Base-by-base conservation (phyloP, 2,329 filamentous ascomycete species). In the Exophiala mesophila region DNA sequence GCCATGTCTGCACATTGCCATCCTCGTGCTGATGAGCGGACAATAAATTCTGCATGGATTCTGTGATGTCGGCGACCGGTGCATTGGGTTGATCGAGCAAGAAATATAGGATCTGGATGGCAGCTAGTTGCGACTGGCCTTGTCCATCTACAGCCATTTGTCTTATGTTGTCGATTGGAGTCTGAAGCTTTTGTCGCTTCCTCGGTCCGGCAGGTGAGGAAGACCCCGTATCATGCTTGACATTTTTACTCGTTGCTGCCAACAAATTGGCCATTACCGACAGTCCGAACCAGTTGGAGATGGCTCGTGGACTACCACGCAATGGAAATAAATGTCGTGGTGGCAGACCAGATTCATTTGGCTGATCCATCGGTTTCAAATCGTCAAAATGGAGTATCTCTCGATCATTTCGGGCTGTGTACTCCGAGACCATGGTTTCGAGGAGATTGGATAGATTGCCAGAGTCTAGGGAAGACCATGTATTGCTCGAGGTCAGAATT, bases 341-440 rank as follows among this genome's bases (percentile, higher is more conserved):
- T n/a, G 66, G 57, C 9, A 75, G 63, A 10, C 63, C 63, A 15
- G 36, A 36, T 6, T 45, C 44, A 33, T 41, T 49, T 23, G 34
- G 38, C 18, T 35, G 44, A 23, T 54, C 49, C 59, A 58, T 68
- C 57, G 85, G 84, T 1, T 72, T 67, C 18, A 96, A 60, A 55
- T 96, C 85, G 47, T 86, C 80, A n/a, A 94, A 66, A 50, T 88
- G 83, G 8, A 97, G 71, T 26, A 82, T 77, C 35, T 85, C 81
- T 45, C 79, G 78, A 35, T 85, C 80, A 24, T 79, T 72, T 47
- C 88, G 76, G 50, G 73, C 81, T 3, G 78, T 72, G 62, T 97
- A 97, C 56, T 96, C 90, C 6, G 68, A 67, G 68, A 82, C 83
- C n/a, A 98, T 65, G 3, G 75, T 52, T 12, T 32, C 29, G 16